Base-by-base conservation (phyloP, 331 rosid genomes). In the Prunus yedoensis region DNA sequence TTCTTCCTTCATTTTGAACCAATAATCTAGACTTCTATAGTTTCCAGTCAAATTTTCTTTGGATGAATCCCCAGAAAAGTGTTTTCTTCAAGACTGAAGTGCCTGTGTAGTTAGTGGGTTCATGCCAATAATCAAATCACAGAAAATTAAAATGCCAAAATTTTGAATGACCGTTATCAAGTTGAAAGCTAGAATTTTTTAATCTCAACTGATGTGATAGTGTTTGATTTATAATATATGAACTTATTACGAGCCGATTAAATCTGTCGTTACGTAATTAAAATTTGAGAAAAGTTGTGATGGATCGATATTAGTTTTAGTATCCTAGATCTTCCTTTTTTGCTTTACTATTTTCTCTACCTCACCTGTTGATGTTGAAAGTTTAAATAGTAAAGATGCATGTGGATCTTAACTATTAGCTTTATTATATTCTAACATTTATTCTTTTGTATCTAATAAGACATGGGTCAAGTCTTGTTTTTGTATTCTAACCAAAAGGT, bases 11-110 rank as follows among this genome's bases (percentile, higher is more conserved):
- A 56, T 80, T 60, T 65, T 38, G 51, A 56, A 74, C 78, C 75
- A 74, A 71, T 71, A 47, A 21, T 46, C 28, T 18, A 28, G 59
- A 45, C 77, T 73, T 9, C 43, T 38, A 38, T 20, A 38, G 12
- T 14, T 60, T 68, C 43, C 53, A 75, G 85, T 82, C 92, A 84
- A 84, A 75, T 45, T 84, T 88, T 76, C 71, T 85, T 38, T 23
- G 68, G 72, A 69, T 76, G 78, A 57, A 84, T 81, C 90, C 86
- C 87, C 83, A 68, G 62, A 72, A 67, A 61, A 61, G 28, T 78
- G 69, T 45, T 51, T 77, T 57, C 63, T 62, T 74, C 63, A 79
- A 67, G 83, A 70, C 85, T 35, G 43, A 28, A 78, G 67, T 20
- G 8, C 21, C 8, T 53, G 58, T 17, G 30, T 16, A 64, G 58